Evolutionary conservation across 495 filamentous ascomycete species (phyloP).

Genomic region (Trichoderma reesei): DNA sequence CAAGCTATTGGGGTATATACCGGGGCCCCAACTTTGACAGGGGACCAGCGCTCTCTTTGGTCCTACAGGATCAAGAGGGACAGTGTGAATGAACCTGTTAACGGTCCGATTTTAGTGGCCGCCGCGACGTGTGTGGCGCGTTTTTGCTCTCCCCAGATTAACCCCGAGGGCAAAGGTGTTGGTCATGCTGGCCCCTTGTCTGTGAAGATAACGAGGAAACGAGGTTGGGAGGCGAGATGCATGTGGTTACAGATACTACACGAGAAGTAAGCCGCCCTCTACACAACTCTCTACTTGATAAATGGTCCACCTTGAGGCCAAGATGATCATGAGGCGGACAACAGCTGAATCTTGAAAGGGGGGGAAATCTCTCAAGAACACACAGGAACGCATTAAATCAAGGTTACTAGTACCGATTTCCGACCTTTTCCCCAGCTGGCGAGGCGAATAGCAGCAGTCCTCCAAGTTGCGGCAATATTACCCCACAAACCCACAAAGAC

Average conservation of each 20-base stretch:
- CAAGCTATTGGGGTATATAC: background rate
- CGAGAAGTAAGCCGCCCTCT: no score
- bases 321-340: background rate
- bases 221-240: background rate
- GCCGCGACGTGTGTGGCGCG: background rate
- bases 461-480: background rate
- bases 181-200: no score
- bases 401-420: background rate
- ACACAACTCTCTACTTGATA: no score
- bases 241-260: no score
- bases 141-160: background rate
- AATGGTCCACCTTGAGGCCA: background rate
- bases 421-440: background rate
- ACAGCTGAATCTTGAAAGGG: background rate
- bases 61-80: background rate
- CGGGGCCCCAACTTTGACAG: background rate
- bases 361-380: background rate
- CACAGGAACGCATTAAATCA: no score
- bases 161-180: background rate
- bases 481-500: background rate
- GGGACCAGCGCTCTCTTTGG: background rate
- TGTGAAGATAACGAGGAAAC: no score
- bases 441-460: background rate
- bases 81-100: background rate
- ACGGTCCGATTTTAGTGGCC: slow-evolving; percentile 4